Base-by-base conservation (phyloP, 352 stramenopile genomes). In the Lagenidium giganteum region DNA sequence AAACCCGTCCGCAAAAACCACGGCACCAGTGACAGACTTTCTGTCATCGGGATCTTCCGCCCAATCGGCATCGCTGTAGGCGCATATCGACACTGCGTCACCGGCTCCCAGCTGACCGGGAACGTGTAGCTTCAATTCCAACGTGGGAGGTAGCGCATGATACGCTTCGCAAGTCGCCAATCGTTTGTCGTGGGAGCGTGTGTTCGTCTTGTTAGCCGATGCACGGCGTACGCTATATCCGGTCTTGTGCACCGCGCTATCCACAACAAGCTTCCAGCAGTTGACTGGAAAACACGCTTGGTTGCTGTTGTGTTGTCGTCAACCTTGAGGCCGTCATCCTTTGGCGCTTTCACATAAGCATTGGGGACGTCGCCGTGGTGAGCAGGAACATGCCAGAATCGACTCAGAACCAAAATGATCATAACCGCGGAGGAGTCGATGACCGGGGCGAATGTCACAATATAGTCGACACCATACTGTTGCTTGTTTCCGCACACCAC, bases 241-340 rank as follows among this genome's bases (percentile, higher is more conserved):
- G n/a, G n/a, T n/a, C n/a, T n/a, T n/a, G n/a, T n/a, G 42, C 41
- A 63, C 0, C 55, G 25, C 1, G 54, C 30, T 0, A 65, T n/a
- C 55, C 61, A 66, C 8, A 62, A 8, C 14, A 65, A 37, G 14
- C 54, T 68, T 0, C 51, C 58, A 1, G 61, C 43, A 6, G 69
- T 3, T 1, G 54, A 60, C 55, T 57, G 50, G 9, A 69, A 62
- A 2, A 21, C 49, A 22, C 33, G 24, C 9, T 51, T 14, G 0
- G 41, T 64, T n/a, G 7, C n/a, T n/a, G n/a, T n/a, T n/a, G n/a
- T n/a, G n/a, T n/a, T n/a, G n/a, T n/a, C n/a, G n/a, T n/a, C n/a
- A n/a, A 64, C 58, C 2, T 48, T 21, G 12, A 64, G 21, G 1
- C 33, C 24, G n/a, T 41, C 21, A 8, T 69, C 59, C 3, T 41